phyloP scores from a whole-genome alignment of 2,329 filamentous ascomycete species.

The Cercospora canescens region DNA sequence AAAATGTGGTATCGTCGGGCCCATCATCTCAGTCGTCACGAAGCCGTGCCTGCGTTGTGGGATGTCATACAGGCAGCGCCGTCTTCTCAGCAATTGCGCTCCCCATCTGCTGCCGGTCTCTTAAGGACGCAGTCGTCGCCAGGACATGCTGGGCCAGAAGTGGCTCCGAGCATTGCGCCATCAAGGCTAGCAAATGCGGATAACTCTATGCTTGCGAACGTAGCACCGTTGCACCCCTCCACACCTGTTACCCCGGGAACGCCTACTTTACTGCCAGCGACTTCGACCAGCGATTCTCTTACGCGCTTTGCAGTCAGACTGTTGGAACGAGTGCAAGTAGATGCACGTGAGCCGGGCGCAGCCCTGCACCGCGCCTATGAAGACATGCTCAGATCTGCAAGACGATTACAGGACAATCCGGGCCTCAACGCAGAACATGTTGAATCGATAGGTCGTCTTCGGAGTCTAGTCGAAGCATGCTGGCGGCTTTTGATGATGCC shows the following conservation, averaged over 20 bases:
- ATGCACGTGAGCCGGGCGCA: background rate
- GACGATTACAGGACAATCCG: background rate
- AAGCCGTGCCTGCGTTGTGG: background rate
- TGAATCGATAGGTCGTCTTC: background rate
- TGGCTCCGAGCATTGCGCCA: background rate
- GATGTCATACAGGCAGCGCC: too few relatives aligned
- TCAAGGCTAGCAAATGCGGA: background rate
- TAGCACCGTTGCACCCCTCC: too few relatives aligned
- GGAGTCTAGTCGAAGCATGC: background rate
- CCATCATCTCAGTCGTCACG: background rate
- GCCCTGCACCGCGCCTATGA: background rate
- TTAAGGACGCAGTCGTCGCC: background rate
- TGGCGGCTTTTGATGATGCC: background rate
- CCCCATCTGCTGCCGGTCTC: background rate
- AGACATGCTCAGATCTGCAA: background rate
- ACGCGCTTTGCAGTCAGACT: background rate
- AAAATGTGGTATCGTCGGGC: background rate
- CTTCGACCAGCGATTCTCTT: background rate
- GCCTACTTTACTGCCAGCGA: background rate
- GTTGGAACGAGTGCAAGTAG: background rate
- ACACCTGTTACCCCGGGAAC: too few relatives aligned
- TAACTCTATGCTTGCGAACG: background rate
- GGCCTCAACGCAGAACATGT: background rate
- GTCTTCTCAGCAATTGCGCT: background rate
- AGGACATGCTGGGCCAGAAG: background rate